Evolutionary conservation across 176 grass and related monocot genomes (phyloP).

Genomic region (Carex littledalei): DNA sequence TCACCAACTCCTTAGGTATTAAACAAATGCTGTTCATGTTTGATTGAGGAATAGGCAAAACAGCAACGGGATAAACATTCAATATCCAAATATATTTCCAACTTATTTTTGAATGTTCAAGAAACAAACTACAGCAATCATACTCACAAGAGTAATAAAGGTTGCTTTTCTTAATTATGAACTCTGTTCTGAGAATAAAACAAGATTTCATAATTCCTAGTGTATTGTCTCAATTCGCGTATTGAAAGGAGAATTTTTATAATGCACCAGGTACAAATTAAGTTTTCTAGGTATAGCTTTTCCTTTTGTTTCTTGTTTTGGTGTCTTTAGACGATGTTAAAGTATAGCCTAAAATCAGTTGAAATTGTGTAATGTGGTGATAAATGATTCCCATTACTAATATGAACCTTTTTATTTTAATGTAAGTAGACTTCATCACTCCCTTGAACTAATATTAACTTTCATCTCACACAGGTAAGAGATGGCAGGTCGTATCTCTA

Average conservation of each 20-base stretch:
- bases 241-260: background rate
- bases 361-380: background rate
- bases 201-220: background rate
- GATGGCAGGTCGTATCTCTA: background rate
- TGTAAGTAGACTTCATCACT: background rate
- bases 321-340: background rate
- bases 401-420: background rate
- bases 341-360: background rate
- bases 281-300: background rate
- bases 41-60: background rate
- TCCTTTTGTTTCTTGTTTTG: background rate
- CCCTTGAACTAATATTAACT: background rate
- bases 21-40: background rate
- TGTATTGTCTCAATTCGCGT: background rate
- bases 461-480: background rate
- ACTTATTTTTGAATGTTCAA: too few relatives aligned
- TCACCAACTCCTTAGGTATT: constrained; percentile 10
- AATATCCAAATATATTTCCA: too few relatives aligned
- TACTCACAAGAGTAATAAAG: background rate
- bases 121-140: background rate
- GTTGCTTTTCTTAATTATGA: background rate
- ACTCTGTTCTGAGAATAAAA: background rate
- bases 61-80: background rate
- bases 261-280: background rate
- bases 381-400: background rate